phyloP scores from a whole-genome alignment of 768 basidiomycete species.

The Naganishia randhawae region DNA sequence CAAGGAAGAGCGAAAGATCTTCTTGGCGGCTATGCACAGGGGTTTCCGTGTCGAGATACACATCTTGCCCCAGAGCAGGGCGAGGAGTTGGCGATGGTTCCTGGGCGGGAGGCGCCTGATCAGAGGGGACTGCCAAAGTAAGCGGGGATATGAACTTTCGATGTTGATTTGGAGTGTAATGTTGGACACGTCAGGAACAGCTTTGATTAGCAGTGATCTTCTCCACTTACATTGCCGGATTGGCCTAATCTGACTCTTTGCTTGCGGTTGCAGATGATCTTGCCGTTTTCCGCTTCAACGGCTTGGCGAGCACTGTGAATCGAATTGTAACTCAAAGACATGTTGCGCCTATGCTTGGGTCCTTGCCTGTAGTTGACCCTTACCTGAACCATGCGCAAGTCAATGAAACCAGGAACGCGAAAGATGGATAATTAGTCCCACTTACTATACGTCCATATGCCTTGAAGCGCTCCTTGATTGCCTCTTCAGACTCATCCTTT shows the following conservation, averaged over 20 bases:
- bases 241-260: not conserved
- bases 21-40: not conserved
- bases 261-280: not conserved
- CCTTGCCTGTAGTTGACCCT: not conserved
- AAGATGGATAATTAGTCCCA: not conserved
- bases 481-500: constrained; percentile 5
- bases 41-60: not conserved
- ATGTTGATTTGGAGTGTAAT: not conserved
- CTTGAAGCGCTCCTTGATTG: constrained; percentile 4
- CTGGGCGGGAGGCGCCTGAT: no score
- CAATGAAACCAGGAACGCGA: not conserved
- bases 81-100: no score
- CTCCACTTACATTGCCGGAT: not conserved
- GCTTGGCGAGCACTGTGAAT: constrained; percentile 5
- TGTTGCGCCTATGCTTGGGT: not conserved
- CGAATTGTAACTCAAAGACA: constrained; percentile 16
- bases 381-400: not conserved
- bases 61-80: not conserved
- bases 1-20: not conserved
- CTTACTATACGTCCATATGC: constrained; percentile 7
- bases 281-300: constrained; percentile 1
- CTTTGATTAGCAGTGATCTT: not conserved
- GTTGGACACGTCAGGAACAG: not conserved
- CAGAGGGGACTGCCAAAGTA: no score
- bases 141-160: no score